These are phyloP conservation scores for Neurospora sp. DNA, from an alignment of 495 filamentous ascomycete genomes.

Conservation along the genomic window DNA sequence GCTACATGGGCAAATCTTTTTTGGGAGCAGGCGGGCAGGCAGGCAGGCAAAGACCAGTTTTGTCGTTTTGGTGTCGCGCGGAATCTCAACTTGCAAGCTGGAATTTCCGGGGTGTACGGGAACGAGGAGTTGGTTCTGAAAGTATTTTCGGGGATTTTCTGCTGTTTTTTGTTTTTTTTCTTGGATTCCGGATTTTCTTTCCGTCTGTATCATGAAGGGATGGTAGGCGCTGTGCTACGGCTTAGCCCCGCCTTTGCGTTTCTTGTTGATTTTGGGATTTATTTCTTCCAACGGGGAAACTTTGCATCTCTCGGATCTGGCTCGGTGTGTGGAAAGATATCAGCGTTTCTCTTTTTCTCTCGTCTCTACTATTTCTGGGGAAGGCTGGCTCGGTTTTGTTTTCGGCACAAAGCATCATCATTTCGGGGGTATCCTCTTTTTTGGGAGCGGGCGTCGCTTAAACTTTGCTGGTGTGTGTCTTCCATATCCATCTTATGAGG, in stretches of 20 bases:
- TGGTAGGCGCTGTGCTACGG: conserved; percentile 8
- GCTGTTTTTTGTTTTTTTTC: neutral
- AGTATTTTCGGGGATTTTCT: conserved; percentile 5
- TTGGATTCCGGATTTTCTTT: conserved; percentile 4
- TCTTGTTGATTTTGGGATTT: conserved; percentile 9
- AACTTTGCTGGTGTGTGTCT: neutral
- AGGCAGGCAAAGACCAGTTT: conserved; percentile 17
- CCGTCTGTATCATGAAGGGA: conserved; percentile 18
- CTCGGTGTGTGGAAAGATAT: neutral
- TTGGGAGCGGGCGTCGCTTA: neutral
- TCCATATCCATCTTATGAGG: neutral
- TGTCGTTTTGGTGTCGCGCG: conserved; percentile 18
- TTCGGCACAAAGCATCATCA: neutral
- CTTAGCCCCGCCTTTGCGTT: conserved; percentile 6
- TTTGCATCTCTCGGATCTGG: conserved; percentile 22
- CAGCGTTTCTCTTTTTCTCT: neutral
- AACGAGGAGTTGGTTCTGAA: conserved; percentile 21
- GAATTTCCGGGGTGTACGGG: conserved; percentile 8
- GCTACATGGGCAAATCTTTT: conserved; percentile 16
- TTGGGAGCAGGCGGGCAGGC: conserved; percentile 14
- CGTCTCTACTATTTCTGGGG: neutral
- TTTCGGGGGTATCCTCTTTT: neutral
- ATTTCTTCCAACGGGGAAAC: conserved; percentile 11
- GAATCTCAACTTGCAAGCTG: conserved; percentile 10
- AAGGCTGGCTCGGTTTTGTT: neutral